Base-by-base conservation (phyloP, 805 yeast genomes). In the Kodamaea laetipori region DNA sequence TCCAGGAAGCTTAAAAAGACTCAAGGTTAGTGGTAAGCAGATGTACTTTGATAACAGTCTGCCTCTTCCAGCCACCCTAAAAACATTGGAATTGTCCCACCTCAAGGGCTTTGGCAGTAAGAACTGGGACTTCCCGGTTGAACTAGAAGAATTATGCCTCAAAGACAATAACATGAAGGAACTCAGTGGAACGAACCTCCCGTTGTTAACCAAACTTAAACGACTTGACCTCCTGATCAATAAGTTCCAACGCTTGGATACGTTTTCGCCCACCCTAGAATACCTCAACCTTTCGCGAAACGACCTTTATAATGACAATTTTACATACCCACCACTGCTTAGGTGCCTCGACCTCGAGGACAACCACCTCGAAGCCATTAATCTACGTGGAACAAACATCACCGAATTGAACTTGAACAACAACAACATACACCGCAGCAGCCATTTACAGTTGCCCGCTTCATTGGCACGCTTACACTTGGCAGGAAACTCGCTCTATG, bases 401-500 rank as follows among this genome's bases (percentile, higher is more conserved):
- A 30, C n/a, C 17, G 34, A 30, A 16, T 11, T 30, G 9, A 30
- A 30, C 34, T 30, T 30, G 19, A 30, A 30, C 18, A 30, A 30
- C 19, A 30, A 30, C 18, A 30, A 30, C 17, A 17, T 30, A 6
- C 34, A 30, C 34, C 34, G 34, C n/a, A 30, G 19, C 6, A 17
- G 34, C 15, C 34, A 30, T 5, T 30, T 30, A 11, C 11, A 30
- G 18, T 17, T 30, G 11, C 34, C 34, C 3, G 18, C 17, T 6
- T 15, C 34, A 3, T 13, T 30, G 18, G 11, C 34, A 5, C 19
- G 34, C 17, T 30, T 30, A 11, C 34, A 30, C 34, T 13, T 30
- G 34, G 34, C 34, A 7, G 34, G 34, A 13, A 30, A 30, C 19
- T 12, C 34, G 18, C 34, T 30, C 34, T n/a, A 30, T 11, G 34